Evolutionary conservation across 345 rosid genomes (phyloP).

Genomic region (Citrus reticulata): DNA sequence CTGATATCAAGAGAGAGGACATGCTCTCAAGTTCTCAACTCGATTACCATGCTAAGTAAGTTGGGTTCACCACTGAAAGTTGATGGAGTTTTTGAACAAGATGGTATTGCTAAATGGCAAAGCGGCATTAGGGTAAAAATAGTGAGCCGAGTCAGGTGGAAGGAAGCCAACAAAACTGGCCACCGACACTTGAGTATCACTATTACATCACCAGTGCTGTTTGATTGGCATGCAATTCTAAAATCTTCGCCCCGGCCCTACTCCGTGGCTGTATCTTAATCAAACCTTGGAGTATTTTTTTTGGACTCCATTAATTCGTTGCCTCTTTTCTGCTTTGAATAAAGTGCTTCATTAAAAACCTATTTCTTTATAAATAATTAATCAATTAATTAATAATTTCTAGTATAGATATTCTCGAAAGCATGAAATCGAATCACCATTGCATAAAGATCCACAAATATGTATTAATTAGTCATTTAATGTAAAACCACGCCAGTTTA

Average conservation of each 20-base stretch:
- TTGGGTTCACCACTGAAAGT: no score
- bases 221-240: neutral
- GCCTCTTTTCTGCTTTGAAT: neutral
- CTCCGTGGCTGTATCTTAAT: neutral
- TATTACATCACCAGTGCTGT: neutral
- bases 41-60: no score
- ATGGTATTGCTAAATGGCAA: neutral
- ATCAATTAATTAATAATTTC: no score
- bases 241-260: neutral
- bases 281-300: neutral
- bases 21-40: no score
- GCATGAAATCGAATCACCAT: neutral
- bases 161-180: neutral
- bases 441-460: slow-evolving; percentile 3
- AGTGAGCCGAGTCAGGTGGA: neutral
- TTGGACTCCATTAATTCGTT: neutral
- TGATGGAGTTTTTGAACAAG: neutral
- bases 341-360: neutral
- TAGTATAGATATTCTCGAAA: neutral
- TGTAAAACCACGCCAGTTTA: no score
- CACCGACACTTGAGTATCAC: slow-evolving; percentile 6
- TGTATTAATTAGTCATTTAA: no score
- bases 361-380: neutral
- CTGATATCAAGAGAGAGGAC: no score
- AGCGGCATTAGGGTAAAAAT: no score